phyloP scores from a whole-genome alignment of 2,329 filamentous ascomycete genomes.

The Penicillium sp. region DNA sequence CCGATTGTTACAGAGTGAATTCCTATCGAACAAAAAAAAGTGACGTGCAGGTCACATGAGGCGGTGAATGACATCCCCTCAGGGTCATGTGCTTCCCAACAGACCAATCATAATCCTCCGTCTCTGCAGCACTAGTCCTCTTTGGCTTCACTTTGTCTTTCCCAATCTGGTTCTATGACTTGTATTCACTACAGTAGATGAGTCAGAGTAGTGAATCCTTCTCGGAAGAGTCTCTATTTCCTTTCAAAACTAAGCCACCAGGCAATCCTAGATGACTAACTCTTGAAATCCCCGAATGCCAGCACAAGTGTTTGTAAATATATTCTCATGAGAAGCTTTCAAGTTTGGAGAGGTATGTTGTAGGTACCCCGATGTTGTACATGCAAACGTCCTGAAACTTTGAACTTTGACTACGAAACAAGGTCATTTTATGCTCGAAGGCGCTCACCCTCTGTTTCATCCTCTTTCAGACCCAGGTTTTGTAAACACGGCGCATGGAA shows the following conservation, averaged over 20 bases:
- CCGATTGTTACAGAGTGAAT: slow-evolving; percentile 4
- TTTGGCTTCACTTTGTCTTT: neutral
- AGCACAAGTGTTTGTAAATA: neutral
- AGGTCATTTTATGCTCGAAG: slow-evolving; percentile 8
- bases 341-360: too few relatives aligned
- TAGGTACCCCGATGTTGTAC: too few relatives aligned
- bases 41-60: slow-evolving; percentile 32
- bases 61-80: neutral
- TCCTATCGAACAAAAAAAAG: slow-evolving; percentile 26
- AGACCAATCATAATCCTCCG: neutral
- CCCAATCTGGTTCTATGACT: neutral
- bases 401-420: too few relatives aligned
- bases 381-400: too few relatives aligned
- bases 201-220: neutral
- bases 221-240: too few relatives aligned
- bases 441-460: slow-evolving; percentile 4
- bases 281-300: too few relatives aligned
- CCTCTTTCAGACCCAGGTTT: slow-evolving; percentile 28
- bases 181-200: too few relatives aligned
- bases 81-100: neutral
- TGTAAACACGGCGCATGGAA: slow-evolving; percentile 53
- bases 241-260: too few relatives aligned
- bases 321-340: too few relatives aligned
- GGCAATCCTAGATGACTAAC: too few relatives aligned
- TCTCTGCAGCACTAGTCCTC: neutral